These are phyloP conservation scores for Aureobasidium namibiae DNA, from an alignment of 2,329 filamentous ascomycete genomes.

Conservation along the genomic window DNA sequence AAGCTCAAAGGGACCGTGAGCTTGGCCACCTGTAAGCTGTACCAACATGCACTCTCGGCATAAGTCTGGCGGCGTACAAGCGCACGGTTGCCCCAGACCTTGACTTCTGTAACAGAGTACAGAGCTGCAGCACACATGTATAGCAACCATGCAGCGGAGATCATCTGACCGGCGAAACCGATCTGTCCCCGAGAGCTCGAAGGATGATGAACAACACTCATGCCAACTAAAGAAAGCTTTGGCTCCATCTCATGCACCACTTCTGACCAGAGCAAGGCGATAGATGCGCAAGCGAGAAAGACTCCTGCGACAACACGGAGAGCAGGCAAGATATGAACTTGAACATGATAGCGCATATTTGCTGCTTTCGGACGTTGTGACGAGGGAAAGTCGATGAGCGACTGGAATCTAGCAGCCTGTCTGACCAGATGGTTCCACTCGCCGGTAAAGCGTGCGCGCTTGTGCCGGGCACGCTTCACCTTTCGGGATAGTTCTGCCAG, in stretches of 20 bases:
- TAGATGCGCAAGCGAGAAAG: slow-evolving; percentile 65
- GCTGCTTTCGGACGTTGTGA: slow-evolving; percentile 62
- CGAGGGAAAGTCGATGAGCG: slow-evolving; percentile 72
- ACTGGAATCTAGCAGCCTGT: slow-evolving; percentile 66
- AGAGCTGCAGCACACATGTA: slow-evolving; percentile 95
- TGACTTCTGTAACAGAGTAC: slow-evolving; percentile 80
- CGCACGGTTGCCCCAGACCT: slow-evolving; percentile 94
- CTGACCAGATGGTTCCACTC: slow-evolving; percentile 78
- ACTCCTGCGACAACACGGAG: slow-evolving; percentile 56
- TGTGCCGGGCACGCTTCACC: slow-evolving; percentile 72
- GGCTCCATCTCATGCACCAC: slow-evolving; percentile 72
- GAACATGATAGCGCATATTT: slow-evolving; percentile 69
- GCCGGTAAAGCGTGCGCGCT: slow-evolving; percentile 70
- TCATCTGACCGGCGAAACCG: slow-evolving; percentile 76
- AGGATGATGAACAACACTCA: slow-evolving; percentile 67
- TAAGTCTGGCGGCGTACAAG: slow-evolving; percentile 87
- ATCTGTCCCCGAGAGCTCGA: slow-evolving; percentile 64
- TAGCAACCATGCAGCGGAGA: slow-evolving; percentile 79
- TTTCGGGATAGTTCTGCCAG: slow-evolving; percentile 81
- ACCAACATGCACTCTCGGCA: slow-evolving; percentile 91
- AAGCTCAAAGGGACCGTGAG: slow-evolving; percentile 88
- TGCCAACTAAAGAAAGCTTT: slow-evolving; percentile 61
- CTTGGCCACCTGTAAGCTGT: slow-evolving; percentile 83
- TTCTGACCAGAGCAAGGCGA: slow-evolving; percentile 88
- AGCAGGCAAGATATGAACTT: slow-evolving; percentile 66